A percentile compares a stretch with the other conserved stretches of the same genome.
Evolutionary conservation across 2,329 filamentous ascomycete genomes (phyloP).

Genomic region (Epichloe elymi): DNA sequence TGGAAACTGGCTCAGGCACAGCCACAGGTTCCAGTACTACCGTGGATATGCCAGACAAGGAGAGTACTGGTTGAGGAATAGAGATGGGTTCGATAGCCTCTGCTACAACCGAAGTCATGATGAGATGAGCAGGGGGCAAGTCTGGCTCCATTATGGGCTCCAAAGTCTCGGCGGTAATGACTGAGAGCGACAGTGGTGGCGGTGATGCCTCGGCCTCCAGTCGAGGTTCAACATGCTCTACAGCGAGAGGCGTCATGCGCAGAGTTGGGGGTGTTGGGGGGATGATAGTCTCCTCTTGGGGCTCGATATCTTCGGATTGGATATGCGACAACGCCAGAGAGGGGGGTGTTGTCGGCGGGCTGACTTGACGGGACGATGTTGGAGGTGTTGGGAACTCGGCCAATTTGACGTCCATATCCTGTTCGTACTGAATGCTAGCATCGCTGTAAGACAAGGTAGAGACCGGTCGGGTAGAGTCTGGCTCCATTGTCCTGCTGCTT

Average conservation of each 20-base stretch:
- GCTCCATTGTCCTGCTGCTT: conserved; percentile 13
- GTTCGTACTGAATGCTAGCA: conserved; percentile 36
- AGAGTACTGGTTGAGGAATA: conserved; percentile 5
- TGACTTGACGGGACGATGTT: conserved; percentile 21
- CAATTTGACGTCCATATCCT: conserved; percentile 37
- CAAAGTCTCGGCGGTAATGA: conserved; percentile 20
- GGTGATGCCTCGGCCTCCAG: conserved; percentile 10
- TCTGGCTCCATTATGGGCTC: conserved; percentile 18
- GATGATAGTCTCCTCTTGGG: conserved; percentile 23
- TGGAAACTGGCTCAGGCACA: conserved; percentile 10
- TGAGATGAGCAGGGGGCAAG: conserved; percentile 11
- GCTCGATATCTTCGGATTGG: conserved; percentile 30
- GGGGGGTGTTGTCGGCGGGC: conserved; percentile 20
- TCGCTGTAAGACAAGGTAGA: conserved; percentile 40
- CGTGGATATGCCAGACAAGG: conserved; percentile 14
- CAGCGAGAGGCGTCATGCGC: conserved; percentile 14
- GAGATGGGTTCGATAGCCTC: conserved; percentile 17
- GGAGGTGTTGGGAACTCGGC: conserved; percentile 43
- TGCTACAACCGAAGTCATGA: conserved; percentile 17
- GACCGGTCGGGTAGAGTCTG: conserved; percentile 25
- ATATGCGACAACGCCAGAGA: conserved; percentile 31
- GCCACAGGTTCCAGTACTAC: conserved; percentile 15
- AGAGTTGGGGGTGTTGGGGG: conserved; percentile 19
- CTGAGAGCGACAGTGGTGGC: conserved; percentile 18
- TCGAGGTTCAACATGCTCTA: conserved; percentile 19